Percentiles rank a stretch among this genome's conserved stretches.
Conservation (phyloP, 73 alveolate genomes). For the Paramecium sonneborni region DNA sequence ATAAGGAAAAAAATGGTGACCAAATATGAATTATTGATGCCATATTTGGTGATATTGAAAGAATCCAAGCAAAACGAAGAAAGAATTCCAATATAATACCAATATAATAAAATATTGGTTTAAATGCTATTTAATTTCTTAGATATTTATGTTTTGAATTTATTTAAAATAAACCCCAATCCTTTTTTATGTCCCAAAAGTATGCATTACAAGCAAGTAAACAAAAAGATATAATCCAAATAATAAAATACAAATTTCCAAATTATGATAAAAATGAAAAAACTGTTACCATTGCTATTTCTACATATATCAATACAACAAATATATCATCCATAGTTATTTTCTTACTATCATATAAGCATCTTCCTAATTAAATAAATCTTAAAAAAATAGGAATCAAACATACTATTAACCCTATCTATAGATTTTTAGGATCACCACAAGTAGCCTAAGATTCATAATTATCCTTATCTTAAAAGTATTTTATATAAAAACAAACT, state of each 20-base stretch:
- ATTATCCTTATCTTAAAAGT: background rate
- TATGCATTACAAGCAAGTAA: slow-evolving; percentile 25
- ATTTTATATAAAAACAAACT: slow-evolving; percentile 14
- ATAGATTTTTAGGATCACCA: slow-evolving; percentile 1
- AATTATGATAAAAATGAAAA: background rate
- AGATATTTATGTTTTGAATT: background rate
- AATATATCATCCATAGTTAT: background rate
- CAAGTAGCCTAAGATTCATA: background rate
- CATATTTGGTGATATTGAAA: slow-evolving; percentile 19
- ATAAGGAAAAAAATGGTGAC: background rate
- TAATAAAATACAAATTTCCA: background rate
- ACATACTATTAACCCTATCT: slow-evolving; percentile 6
- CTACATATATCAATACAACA: slow-evolving; percentile 2
- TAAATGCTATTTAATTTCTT: slow-evolving; percentile 6
- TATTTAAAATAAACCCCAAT: slow-evolving; percentile 19
- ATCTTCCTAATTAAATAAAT: background rate
- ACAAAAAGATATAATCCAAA: background rate
- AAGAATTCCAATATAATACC: background rate
- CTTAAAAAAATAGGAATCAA: slow-evolving; percentile 20
- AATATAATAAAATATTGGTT: background rate
- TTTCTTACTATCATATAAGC: background rate
- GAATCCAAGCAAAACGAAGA: slow-evolving; percentile 27
- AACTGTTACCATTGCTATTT: background rate
- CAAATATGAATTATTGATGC: slow-evolving; percentile 11
- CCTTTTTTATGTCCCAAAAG: slow-evolving; percentile 26